Percentiles rank a stretch among this genome's conserved stretches.
Evolutionary conservation across 345 rosid species (phyloP).

Genomic region (Bruguiera sexangula): DNA sequence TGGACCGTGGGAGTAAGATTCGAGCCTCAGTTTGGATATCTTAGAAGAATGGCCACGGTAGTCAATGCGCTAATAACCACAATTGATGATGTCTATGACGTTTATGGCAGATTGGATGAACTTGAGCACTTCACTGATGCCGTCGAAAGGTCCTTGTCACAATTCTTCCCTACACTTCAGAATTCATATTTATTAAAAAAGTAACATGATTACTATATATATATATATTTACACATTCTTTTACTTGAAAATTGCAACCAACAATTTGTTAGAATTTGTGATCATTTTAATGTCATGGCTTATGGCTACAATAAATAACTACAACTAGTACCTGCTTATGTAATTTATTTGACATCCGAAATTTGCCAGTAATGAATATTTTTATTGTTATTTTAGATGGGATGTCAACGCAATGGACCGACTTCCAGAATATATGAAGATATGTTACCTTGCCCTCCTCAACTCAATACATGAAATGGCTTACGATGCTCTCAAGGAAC

Average conservation of each 20-base stretch:
- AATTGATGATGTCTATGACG: background rate
- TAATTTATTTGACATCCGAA: too few relatives aligned
- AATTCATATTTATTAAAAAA: background rate
- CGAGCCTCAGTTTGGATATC: too few relatives aligned
- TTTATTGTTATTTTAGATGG: conserved; percentile 26
- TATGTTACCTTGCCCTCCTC: conserved; percentile 31
- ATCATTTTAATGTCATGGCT: too few relatives aligned
- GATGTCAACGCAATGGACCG: conserved; percentile 29
- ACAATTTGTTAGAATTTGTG: too few relatives aligned
- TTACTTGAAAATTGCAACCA: background rate
- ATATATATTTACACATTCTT: background rate
- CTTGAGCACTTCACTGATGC: conserved; percentile 15
- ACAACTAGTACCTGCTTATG: background rate
- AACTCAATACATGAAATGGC: conserved; percentile 32
- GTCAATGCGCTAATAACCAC: too few relatives aligned
- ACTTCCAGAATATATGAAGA: conserved; percentile 47
- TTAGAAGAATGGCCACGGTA: too few relatives aligned
- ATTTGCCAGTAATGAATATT: background rate
- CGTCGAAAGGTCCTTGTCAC: background rate
- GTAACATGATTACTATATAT: background rate
- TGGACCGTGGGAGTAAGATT: too few relatives aligned
- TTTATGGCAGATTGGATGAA: conserved; percentile 22
- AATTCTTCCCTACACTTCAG: background rate
- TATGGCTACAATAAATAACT: background rate
- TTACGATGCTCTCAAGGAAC: conserved; percentile 24